phyloP scores from a whole-genome alignment of 805 yeast genomes.

The Hanseniaspora pseudoguilliermondii region DNA sequence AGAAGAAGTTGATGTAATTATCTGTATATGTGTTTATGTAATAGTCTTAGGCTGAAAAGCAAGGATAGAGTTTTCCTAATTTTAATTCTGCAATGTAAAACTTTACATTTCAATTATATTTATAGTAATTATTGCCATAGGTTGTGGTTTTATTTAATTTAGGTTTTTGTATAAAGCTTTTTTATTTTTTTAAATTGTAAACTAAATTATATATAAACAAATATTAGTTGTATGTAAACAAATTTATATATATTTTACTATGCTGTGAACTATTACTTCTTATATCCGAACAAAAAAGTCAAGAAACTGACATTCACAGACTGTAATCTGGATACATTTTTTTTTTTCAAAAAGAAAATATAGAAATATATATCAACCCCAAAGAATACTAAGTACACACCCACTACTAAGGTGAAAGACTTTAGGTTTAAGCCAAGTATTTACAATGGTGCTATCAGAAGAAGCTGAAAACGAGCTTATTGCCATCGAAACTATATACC shows the following conservation, averaged over 20 bases:
- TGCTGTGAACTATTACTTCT: not conserved
- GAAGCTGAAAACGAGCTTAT: conserved; percentile 60
- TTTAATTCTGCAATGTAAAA: no score
- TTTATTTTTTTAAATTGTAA: not conserved
- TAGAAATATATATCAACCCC: not conserved
- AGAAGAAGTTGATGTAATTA: not conserved
- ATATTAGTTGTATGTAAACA: not conserved
- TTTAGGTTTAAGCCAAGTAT: not conserved
- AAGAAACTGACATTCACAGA: no score
- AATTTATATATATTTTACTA: not conserved
- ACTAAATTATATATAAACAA: not conserved
- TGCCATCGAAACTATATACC: conserved; percentile 81
- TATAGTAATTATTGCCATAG: no score
- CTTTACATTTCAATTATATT: no score
- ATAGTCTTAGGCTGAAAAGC: no score
- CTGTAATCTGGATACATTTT: not conserved
- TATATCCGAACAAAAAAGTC: not conserved
- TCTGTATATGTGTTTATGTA: no score
- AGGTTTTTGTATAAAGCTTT: no score
- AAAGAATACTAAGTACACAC: not conserved
- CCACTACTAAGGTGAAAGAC: not conserved
- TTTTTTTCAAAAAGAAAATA: not conserved
- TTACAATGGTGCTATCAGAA: conserved; percentile 20
- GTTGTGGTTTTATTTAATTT: no score
- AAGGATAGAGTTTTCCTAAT: no score